Conservation (phyloP, 2,329 filamentous ascomycete species). For the Alternaria gansuensis region DNA sequence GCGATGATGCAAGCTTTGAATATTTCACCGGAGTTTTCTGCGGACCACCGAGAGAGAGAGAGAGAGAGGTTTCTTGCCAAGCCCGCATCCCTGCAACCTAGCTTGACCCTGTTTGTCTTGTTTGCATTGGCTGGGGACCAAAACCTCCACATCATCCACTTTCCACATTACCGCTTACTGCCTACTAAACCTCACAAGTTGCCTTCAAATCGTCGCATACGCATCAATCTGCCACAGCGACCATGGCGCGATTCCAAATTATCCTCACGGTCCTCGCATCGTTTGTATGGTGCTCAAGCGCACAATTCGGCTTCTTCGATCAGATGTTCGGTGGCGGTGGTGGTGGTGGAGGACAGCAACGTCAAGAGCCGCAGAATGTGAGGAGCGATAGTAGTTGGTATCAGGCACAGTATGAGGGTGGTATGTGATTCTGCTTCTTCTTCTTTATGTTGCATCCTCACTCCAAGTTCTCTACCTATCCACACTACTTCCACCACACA, state of each 20-base stretch:
- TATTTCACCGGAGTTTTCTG: conserved; percentile 34
- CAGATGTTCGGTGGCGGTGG: conserved; percentile 85
- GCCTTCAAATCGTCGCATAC: background rate
- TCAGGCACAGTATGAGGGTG: conserved; percentile 71
- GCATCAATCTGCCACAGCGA: background rate
- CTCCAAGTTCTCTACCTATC: background rate
- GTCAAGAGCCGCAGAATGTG: conserved; percentile 74
- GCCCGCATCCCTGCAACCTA: background rate
- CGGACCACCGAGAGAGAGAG: conserved; percentile 33
- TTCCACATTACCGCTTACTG: conserved; percentile 25
- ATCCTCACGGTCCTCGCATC: conserved; percentile 54
- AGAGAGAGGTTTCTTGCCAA: conserved; percentile 17
- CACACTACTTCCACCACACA: background rate
- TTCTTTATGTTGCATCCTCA: background rate
- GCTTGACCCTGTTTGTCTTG: conserved; percentile 12
- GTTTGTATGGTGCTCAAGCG: conserved; percentile 69
- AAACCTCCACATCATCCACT: conserved; percentile 31
- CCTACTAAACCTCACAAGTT: background rate
- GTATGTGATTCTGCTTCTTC: conserved; percentile 56
- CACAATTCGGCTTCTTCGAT: conserved; percentile 97
- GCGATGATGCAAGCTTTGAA: conserved; percentile 13
- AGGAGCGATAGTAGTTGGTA: conserved; percentile 86
- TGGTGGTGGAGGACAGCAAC: conserved; percentile 59
- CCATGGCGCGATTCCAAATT: conserved; percentile 46
- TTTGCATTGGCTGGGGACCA: conserved; percentile 15